phyloP scores from a whole-genome alignment of 495 filamentous ascomycete genomes.

The Platismatia glauca region DNA sequence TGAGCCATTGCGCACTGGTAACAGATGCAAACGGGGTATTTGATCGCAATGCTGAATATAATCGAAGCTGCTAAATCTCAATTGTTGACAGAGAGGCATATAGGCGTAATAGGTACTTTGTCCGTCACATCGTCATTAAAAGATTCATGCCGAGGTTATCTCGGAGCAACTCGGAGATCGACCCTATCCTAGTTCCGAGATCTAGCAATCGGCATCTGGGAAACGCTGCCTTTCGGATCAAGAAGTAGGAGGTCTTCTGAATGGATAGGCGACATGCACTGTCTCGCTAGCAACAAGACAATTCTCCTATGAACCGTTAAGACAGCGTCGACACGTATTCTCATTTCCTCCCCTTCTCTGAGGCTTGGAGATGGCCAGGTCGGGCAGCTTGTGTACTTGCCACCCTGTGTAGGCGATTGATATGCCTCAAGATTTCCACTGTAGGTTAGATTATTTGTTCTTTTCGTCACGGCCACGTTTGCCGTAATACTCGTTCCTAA shows the following conservation, averaged over 20 bases:
- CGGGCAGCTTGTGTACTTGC: neutral
- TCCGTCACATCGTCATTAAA: neutral
- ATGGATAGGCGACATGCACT: neutral
- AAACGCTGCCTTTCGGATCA: neutral
- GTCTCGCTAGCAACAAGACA: neutral
- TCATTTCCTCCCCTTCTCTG: too few relatives aligned
- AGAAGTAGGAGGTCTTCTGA: neutral
- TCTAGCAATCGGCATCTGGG: neutral
- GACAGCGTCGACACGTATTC: neutral
- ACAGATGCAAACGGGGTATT: neutral
- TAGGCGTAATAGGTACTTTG: neutral
- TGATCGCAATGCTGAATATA: neutral
- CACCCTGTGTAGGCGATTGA: too few relatives aligned
- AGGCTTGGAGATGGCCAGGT: neutral
- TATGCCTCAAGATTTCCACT: too few relatives aligned
- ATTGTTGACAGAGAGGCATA: neutral
- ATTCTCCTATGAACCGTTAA: neutral
- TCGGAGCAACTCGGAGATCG: too few relatives aligned
- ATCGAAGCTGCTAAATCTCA: neutral
- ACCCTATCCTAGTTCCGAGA: neutral
- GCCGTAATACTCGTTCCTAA: conserved; percentile 24
- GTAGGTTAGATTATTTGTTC: neutral
- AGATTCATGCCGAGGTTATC: neutral
- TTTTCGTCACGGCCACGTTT: conserved; percentile 25
- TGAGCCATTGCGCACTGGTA: conserved; percentile 20